Evolutionary conservation across 345 rosid species (phyloP), one percentile per base, ranked within the genome.

Genomic region (Fremontodendron californicum): DNA sequence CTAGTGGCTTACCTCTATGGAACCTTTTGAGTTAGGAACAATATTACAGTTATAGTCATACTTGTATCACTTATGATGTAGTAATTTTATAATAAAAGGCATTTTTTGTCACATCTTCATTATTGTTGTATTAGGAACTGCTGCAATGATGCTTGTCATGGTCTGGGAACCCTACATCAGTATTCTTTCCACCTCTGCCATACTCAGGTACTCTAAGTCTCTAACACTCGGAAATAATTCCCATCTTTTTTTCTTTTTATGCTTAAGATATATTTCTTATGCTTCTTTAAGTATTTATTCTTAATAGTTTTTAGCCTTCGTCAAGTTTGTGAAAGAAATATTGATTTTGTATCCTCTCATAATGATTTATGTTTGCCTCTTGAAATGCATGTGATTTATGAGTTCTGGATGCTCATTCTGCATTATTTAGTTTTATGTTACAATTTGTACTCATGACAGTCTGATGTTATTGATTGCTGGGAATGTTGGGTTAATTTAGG

Each of bases 121-220:
- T 35, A 13, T 61, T 61, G 29, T 42, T 60, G 71, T 69, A 27
- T 27, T 60, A 94, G 98, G 97, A 82, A 90, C 98, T 35, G 97
- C 96, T 82, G 93, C 89, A 10, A 91, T 92, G 96, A 87, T 94
- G 51, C 96, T 92, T 79, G 89, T 90, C 81, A 81, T 92, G 83
- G 92, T 90, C 75, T 94, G 98, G 98, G 78, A 78, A 33, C 89
- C 93, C n/a, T 78, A 85, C 23, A 82, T 93, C 83, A 75, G 78
- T 78, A 63, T 92, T 86, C 94, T 92, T 81, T 85, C 98, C 11
- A 82, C 88, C 78, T 66, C 92, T 67, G n/a, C n/a, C n/a, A n/a
- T n/a, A n/a, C n/a, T n/a, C n/a, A n/a, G n/a, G n/a, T n/a, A n/a
- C n/a, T n/a, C n/a, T n/a, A n/a, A n/a, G n/a, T n/a, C 31, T 43